phyloP scores from a whole-genome alignment of 2,329 filamentous ascomycete species.

The Hypoxylon sp. region DNA sequence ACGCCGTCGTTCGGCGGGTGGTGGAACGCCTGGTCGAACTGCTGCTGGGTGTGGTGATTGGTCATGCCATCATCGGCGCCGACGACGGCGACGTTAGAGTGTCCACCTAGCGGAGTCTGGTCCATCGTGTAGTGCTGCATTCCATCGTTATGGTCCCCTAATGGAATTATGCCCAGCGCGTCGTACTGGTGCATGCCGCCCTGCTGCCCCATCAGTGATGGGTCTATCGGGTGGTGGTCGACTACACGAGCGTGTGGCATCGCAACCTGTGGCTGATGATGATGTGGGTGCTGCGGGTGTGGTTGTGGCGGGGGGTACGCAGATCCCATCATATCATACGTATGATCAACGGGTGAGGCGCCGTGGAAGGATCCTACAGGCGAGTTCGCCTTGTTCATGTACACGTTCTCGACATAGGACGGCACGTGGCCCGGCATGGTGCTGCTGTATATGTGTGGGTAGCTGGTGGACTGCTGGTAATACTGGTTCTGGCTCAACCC shows the following conservation, averaged over 20 bases:
- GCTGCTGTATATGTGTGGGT: constrained; percentile 40
- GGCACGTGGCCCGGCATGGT: constrained; percentile 21
- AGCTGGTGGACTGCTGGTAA: constrained; percentile 56
- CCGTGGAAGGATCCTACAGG: constrained; percentile 43
- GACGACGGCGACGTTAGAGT: not conserved
- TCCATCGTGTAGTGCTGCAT: constrained; percentile 42
- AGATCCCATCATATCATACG: constrained; percentile 56
- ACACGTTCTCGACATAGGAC: constrained; percentile 46
- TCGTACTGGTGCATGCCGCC: constrained; percentile 41
- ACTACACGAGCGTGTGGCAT: constrained; percentile 27
- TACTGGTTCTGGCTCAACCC: constrained; percentile 53
- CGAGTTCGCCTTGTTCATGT: constrained; percentile 49
- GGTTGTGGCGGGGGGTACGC: constrained; percentile 48
- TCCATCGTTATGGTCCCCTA: constrained; percentile 44
- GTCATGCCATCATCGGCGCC: constrained; percentile 1
- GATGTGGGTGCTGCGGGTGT: constrained; percentile 11
- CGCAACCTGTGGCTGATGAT: constrained; percentile 24
- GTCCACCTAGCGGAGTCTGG: constrained; percentile 24
- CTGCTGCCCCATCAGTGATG: constrained; percentile 41
- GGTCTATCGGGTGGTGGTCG: constrained; percentile 43
- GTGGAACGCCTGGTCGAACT: constrained; percentile 37
- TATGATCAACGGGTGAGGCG: constrained; percentile 44
- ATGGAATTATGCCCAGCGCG: constrained; percentile 42
- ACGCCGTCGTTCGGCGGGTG: constrained; percentile 24
- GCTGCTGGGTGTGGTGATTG: constrained; percentile 6